Conservation (phyloP, 73 alveolate genomes). For the Paramecium biaurelia region DNA sequence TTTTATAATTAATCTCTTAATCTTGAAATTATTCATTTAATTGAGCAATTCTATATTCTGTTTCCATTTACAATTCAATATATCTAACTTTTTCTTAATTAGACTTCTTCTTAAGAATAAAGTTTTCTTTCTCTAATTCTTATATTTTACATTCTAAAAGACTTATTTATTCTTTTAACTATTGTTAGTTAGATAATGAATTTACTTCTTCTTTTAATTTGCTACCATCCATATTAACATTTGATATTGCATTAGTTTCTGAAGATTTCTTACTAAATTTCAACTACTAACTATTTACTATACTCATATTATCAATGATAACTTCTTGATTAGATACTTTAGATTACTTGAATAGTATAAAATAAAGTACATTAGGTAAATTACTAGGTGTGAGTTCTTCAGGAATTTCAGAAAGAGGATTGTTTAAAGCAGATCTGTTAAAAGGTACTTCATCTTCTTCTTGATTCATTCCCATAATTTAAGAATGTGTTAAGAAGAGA, state of each 20-base stretch:
- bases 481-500: constrained; percentile 31
- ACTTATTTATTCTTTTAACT: background rate
- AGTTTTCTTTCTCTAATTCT: constrained; percentile 22
- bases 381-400: constrained; percentile 30
- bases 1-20: background rate
- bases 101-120: background rate
- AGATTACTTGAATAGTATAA: background rate
- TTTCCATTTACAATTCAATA: background rate
- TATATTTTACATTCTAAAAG: background rate
- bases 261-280: constrained; percentile 51
- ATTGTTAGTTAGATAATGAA: background rate
- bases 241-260: background rate
- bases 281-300: constrained; percentile 34
- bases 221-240: background rate
- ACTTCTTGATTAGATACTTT: background rate
- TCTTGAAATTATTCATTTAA: background rate
- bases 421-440: background rate
- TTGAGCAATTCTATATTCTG: background rate
- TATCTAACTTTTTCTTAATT: constrained; percentile 18
- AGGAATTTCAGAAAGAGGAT: constrained; percentile 1
- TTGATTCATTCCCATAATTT: constrained; percentile 12
- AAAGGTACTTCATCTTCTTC: background rate
- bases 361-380: background rate
- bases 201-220: constrained; percentile 3
- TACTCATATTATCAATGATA: background rate